These are phyloP conservation scores for Sphagnum contortum DNA, from an alignment of 225 moss, liverwort and hornwort species.

Conservation along the genomic window DNA sequence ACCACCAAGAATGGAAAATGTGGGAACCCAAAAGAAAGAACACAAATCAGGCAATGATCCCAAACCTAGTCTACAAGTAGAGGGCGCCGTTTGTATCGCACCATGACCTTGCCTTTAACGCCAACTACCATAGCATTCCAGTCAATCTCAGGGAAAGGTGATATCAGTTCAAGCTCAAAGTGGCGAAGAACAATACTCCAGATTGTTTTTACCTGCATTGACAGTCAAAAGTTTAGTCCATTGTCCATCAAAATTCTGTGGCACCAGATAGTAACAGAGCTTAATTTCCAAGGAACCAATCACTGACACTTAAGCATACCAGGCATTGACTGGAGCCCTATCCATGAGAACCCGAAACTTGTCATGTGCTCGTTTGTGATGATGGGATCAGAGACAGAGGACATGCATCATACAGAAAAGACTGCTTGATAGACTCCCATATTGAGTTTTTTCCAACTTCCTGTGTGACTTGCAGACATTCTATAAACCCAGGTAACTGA, in stretches of 20 bases:
- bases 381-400: too few species aligned
- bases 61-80: slow-evolving; percentile 25
- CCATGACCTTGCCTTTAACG: slow-evolving; percentile 67
- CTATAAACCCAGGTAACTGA: slow-evolving; percentile 6
- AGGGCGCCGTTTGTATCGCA: slow-evolving; percentile 77
- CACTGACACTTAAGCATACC: not conserved
- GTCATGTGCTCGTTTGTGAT: not conserved
- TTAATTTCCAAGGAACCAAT: not conserved
- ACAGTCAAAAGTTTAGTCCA: slow-evolving; percentile 10
- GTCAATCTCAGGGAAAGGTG: slow-evolving; percentile 66
- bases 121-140: slow-evolving; percentile 99
- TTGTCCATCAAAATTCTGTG: not conserved
- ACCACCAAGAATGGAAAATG: too few species aligned
- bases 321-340: not conserved
- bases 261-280: not conserved
- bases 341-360: not conserved
- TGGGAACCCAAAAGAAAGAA: too few species aligned
- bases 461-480: too few species aligned
- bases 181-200: slow-evolving; percentile 89
- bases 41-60: too few species aligned
- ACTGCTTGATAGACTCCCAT: too few species aligned
- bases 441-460: too few species aligned
- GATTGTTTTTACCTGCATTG: slow-evolving; percentile 71
- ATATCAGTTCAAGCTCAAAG: slow-evolving; percentile 59
- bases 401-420: too few species aligned